Percentiles rank a stretch among this genome's conserved stretches.
Evolutionary conservation across 2,329 filamentous ascomycete species (phyloP).

Genomic region (Microdochium bolleyi): DNA sequence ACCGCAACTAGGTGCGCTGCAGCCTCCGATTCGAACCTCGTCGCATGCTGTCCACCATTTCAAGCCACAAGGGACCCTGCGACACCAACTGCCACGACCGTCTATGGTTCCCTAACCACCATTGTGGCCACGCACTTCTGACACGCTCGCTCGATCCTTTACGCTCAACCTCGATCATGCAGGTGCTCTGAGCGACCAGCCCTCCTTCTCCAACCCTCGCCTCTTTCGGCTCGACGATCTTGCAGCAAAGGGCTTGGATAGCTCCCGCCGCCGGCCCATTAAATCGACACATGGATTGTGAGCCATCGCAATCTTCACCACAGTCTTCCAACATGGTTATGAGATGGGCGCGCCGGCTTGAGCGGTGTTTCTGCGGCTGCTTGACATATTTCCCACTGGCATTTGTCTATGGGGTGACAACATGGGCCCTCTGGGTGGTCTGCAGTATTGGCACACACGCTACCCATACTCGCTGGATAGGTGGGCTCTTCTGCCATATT

Average conservation of each 20-base stretch:
- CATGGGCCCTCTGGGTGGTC: constrained; percentile 89
- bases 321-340: constrained; percentile 37
- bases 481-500: constrained; percentile 26
- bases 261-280: background rate
- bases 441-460: constrained; percentile 59
- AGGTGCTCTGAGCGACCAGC: no score
- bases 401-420: constrained; percentile 85
- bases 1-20: no score
- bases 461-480: constrained; percentile 46
- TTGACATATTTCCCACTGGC: constrained; percentile 77
- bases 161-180: no score
- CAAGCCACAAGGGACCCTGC: no score
- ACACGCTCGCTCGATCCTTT: no score
- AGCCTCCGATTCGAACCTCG: no score
- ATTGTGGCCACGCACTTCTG: no score
- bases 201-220: background rate
- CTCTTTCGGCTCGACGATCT: background rate
- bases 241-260: no score
- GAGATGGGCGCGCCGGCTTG: constrained; percentile 60
- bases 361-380: constrained; percentile 75
- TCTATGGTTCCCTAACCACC: background rate
- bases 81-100: background rate
- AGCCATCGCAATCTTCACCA: background rate
- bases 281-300: background rate
- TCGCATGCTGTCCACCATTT: no score